phyloP scores from a whole-genome alignment of 2,329 filamentous ascomycete genomes.

The Cryphonectria japonica region DNA sequence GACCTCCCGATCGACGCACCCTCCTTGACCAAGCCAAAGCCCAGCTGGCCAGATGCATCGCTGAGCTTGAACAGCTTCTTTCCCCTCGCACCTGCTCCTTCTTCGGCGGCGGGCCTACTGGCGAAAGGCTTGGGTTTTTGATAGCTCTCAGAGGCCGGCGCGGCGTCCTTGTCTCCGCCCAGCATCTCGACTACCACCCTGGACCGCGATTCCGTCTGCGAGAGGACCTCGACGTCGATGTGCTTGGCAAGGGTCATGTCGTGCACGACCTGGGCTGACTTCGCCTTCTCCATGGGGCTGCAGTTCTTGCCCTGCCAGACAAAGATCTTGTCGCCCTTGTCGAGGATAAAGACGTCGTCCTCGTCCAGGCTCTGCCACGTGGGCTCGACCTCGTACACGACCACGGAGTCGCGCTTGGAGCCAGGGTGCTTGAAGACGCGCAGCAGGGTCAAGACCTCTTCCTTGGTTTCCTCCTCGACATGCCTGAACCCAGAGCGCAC shows the following conservation, averaged over 20 bases:
- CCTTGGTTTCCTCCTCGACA: constrained; percentile 51
- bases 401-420: constrained; percentile 51
- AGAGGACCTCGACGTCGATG: constrained; percentile 66
- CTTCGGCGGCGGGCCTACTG: constrained; percentile 32
- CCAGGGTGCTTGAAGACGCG: constrained; percentile 65
- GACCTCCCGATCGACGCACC: constrained; percentile 47
- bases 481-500: constrained; percentile 66
- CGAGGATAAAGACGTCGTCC: constrained; percentile 67
- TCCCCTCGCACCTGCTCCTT: constrained; percentile 29
- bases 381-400: constrained; percentile 68
- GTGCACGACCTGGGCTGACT: constrained; percentile 68
- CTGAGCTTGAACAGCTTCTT: constrained; percentile 64
- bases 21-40: constrained; percentile 63
- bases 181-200: constrained; percentile 60
- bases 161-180: constrained; percentile 49
- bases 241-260: constrained; percentile 67
- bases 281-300: constrained; percentile 71
- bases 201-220: constrained; percentile 62
- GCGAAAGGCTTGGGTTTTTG: constrained; percentile 45
- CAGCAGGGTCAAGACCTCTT: constrained; percentile 56
- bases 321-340: constrained; percentile 66
- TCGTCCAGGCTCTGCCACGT: constrained; percentile 66
- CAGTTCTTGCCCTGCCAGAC: constrained; percentile 70
- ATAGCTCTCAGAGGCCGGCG: constrained; percentile 49
- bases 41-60: constrained; percentile 60